Percentiles rank a stretch among this genome's conserved stretches.
Evolutionary conservation across 768 basidiomycete genomes (phyloP).

Genomic region (Tylopilus plumbeoviolaceoides): DNA sequence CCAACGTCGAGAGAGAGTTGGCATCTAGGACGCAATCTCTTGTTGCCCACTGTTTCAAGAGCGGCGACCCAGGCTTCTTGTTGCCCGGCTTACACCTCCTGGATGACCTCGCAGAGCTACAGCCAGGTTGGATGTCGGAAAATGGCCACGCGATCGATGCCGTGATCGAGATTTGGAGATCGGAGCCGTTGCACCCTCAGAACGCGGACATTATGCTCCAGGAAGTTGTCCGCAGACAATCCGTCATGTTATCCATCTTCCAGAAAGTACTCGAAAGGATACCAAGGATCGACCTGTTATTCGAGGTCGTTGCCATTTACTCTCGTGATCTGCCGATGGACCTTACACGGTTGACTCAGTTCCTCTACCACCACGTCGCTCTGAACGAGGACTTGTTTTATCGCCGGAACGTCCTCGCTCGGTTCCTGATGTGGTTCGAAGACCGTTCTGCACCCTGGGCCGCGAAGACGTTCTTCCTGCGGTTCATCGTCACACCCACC

Average conservation of each 20-base stretch:
- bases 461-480: conserved; percentile 77
- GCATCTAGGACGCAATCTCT: conserved; percentile 54
- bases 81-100: conserved; percentile 74
- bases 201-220: conserved; percentile 40
- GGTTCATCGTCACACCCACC: conserved; percentile 83
- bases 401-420: conserved; percentile 78
- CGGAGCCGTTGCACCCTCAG: conserved; percentile 43
- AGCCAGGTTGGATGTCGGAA: conserved; percentile 68
- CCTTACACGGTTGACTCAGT: conserved; percentile 69
- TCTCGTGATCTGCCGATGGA: conserved; percentile 80
- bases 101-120: conserved; percentile 65
- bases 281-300: conserved; percentile 83
- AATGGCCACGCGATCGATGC: conserved; percentile 65
- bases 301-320: conserved; percentile 81
- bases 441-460: conserved; percentile 57
- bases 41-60: conserved; percentile 47
- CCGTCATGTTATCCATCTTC: conserved; percentile 73
- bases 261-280: conserved; percentile 61
- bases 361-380: conserved; percentile 84
- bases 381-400: conserved; percentile 61
- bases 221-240: conserved; percentile 56
- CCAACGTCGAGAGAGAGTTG: conserved; percentile 66
- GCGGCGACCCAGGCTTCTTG: conserved; percentile 46
- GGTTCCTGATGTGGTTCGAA: conserved; percentile 84
- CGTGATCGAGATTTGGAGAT: conserved; percentile 69